Conservation (phyloP, 192 early-diverging fungal genomes). For the Backusella sp. region DNA sequence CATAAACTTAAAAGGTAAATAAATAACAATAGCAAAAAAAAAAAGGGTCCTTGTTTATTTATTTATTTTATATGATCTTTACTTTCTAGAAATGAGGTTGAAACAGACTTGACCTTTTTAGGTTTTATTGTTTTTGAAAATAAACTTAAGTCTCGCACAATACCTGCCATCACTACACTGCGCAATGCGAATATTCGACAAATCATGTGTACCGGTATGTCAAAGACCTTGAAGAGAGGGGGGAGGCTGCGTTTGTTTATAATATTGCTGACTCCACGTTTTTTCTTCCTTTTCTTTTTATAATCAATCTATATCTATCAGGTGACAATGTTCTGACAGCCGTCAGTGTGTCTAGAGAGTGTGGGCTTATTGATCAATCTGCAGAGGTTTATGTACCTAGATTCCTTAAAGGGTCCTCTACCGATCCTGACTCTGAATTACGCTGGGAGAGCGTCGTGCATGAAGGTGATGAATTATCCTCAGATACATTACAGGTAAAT, state of each 20-base stretch:
- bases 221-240: not conserved
- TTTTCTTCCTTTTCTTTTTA: slow-evolving; percentile 1
- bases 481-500: slow-evolving; percentile 47
- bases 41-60: not conserved
- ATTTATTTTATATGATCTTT: slow-evolving; percentile 5
- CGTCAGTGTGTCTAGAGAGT: slow-evolving; percentile 91
- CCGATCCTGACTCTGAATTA: slow-evolving; percentile 55
- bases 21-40: not conserved
- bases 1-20: slow-evolving; percentile 65
- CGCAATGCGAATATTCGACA: slow-evolving; percentile 84
- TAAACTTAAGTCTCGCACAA: slow-evolving; percentile 90
- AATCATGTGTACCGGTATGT: slow-evolving; percentile 93
- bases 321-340: slow-evolving; percentile 97
- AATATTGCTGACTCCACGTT: slow-evolving; percentile 6
- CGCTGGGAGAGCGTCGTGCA: slow-evolving; percentile 68
- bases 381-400: slow-evolving; percentile 79
- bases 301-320: slow-evolving; percentile 9
- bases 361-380: slow-evolving; percentile 77
- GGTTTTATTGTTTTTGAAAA: slow-evolving; percentile 99
- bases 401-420: slow-evolving; percentile 55
- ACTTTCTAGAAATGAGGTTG: slow-evolving; percentile 73
- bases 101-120: slow-evolving; percentile 82
- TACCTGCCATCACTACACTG: slow-evolving; percentile 74
- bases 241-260: slow-evolving; percentile 7
- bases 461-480: slow-evolving; percentile 42